These are phyloP conservation scores for Paracoccidioides brasiliensis DNA, from an alignment of 2,329 filamentous ascomycete species.

Conservation along the genomic window DNA sequence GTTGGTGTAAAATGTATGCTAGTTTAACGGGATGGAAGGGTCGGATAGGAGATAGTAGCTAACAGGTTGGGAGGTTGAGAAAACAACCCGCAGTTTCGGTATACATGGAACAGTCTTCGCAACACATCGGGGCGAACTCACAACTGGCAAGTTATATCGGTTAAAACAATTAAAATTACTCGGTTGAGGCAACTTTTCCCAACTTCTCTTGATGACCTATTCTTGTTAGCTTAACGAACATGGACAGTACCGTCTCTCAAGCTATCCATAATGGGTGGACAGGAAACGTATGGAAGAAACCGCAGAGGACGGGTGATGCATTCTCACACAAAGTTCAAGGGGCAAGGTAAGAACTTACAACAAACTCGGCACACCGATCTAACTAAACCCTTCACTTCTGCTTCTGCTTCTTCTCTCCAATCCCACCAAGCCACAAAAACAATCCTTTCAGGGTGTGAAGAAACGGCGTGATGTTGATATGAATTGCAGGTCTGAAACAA, in stretches of 20 bases:
- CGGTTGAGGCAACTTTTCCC: background rate
- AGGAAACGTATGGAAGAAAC: background rate
- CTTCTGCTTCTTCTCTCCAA: slow-evolving; percentile 8
- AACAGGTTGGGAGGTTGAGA: background rate
- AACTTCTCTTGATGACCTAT: background rate
- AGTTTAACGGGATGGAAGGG: background rate
- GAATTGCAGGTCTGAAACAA: background rate
- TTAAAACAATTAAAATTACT: background rate
- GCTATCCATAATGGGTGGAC: background rate
- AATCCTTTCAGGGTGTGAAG: slow-evolving; percentile 3
- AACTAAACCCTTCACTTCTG: slow-evolving; percentile 6
- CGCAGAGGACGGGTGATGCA: background rate
- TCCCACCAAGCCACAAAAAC: slow-evolving; percentile 9
- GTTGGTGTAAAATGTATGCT: background rate
- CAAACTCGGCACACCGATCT: slow-evolving; percentile 7
- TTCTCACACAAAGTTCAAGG: background rate
- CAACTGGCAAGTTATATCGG: background rate
- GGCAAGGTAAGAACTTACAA: background rate
- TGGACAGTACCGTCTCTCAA: background rate
- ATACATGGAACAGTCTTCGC: background rate
- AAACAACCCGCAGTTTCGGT: background rate
- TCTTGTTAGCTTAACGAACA: background rate
- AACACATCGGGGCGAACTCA: background rate
- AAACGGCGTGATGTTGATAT: background rate
- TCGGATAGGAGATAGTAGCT: background rate